Evolutionary conservation across 345 rosid species (phyloP).

Genomic region (Linum usitatissimum): DNA sequence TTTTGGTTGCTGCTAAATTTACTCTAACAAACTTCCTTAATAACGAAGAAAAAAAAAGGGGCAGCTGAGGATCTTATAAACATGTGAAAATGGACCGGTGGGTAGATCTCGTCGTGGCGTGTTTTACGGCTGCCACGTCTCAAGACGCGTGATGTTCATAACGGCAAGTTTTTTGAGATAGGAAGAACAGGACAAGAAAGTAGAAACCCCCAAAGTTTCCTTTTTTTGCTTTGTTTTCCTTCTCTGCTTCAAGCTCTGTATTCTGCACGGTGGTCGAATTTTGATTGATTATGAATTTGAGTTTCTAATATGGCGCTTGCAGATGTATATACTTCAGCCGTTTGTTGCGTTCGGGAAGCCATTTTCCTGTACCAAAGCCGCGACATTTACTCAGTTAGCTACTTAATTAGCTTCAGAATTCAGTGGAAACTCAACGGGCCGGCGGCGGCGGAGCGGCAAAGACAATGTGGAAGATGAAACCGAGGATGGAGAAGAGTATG

Average conservation of each 20-base stretch:
- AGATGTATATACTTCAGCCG: slow-evolving; percentile 44
- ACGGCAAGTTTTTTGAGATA: background rate
- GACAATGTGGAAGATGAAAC: too few relatives aligned
- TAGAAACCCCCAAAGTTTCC: background rate
- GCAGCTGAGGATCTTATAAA: background rate
- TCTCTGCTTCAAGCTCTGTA: background rate
- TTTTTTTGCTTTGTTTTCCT: too few relatives aligned
- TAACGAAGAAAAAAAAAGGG: background rate
- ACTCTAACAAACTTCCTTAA: background rate
- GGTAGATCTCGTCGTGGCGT: background rate
- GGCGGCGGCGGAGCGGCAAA: background rate
- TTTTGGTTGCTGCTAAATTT: background rate
- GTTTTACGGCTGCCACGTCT: background rate
- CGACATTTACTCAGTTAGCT: background rate
- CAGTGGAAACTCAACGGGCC: background rate
- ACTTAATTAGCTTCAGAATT: background rate
- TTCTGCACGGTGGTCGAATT: background rate
- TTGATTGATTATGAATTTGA: background rate
- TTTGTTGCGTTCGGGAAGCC: slow-evolving; percentile 36
- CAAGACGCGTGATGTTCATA: background rate
- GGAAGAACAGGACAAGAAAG: background rate
- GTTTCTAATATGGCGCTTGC: too few relatives aligned
- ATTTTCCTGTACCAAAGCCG: slow-evolving; percentile 21
- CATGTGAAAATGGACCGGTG: background rate
- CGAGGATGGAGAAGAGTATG: background rate